Conservation (phyloP, 2,329 filamentous ascomycete genomes). For the Tolypocladium guangdongense region DNA sequence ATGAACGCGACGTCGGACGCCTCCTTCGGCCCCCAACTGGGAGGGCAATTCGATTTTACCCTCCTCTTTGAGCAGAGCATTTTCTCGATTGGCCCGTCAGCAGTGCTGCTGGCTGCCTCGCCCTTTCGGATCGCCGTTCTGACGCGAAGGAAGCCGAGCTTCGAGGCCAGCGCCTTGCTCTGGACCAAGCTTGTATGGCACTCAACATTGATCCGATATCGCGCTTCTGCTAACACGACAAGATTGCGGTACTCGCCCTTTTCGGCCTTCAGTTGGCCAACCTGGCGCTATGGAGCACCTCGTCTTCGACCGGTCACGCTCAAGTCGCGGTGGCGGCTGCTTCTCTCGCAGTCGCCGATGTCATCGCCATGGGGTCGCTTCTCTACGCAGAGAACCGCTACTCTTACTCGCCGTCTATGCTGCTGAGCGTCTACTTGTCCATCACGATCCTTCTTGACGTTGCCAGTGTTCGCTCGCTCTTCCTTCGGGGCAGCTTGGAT, state of each 20-base stretch:
- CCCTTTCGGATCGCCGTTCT: conserved; percentile 2
- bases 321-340: conserved; percentile 12
- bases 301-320: conserved; percentile 10
- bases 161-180: conserved; percentile 2
- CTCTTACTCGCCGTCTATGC: conserved; percentile 25
- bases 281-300: conserved; percentile 8
- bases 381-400: conserved; percentile 21
- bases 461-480: conserved; percentile 21
- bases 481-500: conserved; percentile 1
- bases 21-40: conserved; percentile 4
- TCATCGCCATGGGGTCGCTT: conserved; percentile 9
- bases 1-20: not conserved
- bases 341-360: conserved; percentile 13
- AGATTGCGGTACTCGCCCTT: conserved; percentile 12
- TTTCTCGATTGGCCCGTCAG: conserved; percentile 5
- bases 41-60: conserved; percentile 5
- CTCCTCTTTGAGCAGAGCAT: conserved; percentile 6
- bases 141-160: conserved; percentile 1
- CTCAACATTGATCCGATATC: conserved; percentile 2
- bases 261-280: conserved; percentile 16
- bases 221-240: too few relatives aligned
- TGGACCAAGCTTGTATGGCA: conserved; percentile 10
- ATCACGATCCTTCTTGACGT: conserved; percentile 29
- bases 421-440: conserved; percentile 27
- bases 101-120: conserved; percentile 1